Base-by-base conservation (phyloP, 2,329 filamentous ascomycete genomes). In the Neopestalotiopsis sp. region DNA sequence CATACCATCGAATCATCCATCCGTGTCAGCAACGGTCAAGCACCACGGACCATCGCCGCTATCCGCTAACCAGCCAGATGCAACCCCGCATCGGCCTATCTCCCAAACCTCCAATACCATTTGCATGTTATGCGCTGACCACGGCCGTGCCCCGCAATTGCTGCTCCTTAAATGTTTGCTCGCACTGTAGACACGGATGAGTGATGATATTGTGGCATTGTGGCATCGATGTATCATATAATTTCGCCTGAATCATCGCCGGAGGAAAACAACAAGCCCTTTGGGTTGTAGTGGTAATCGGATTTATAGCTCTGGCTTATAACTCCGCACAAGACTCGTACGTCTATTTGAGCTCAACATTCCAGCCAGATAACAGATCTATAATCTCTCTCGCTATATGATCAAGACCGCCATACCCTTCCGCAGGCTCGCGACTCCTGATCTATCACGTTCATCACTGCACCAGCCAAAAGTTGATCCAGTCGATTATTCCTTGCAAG, bases 391-490 rank as follows among this genome's bases (percentile, higher is more conserved):
- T 53, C 20, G 45, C 9, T 12, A 6, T n/a, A 20, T 38, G n/a
- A 53, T n/a, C 17, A 24, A 13, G n/a, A 49, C 17, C 17, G 6
- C n/a, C n/a, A 24, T 53, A 6, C 3, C n/a, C 9, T 9, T n/a
- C 17, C 17, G 3, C 45, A 17, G 17, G 17, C 45, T 17, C 17
- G 17, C n/a, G 45, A 53, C 7, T 3, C 45, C 17, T 9, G 6
- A 53, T 53, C 34, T 17, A 38, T 3, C 1, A 12, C 4, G 20
- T 45, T 49, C 32, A 38, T 57, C 57, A 68, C 42, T 68, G 68
- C 6, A 68, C 57, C 5, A 79, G 67, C 76, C 77, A 79, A 12
- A 76, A 70, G 13, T 75, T 69, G 40, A 78, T 76, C 77, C 76
- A 79, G 30, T 72, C 71, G 30, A 76, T 53, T 34, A 78, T 77